Evolutionary conservation across 129 eudicot species (phyloP), one percentile per base, ranked within the genome.

Genomic region (Dittrichia graveolens): DNA sequence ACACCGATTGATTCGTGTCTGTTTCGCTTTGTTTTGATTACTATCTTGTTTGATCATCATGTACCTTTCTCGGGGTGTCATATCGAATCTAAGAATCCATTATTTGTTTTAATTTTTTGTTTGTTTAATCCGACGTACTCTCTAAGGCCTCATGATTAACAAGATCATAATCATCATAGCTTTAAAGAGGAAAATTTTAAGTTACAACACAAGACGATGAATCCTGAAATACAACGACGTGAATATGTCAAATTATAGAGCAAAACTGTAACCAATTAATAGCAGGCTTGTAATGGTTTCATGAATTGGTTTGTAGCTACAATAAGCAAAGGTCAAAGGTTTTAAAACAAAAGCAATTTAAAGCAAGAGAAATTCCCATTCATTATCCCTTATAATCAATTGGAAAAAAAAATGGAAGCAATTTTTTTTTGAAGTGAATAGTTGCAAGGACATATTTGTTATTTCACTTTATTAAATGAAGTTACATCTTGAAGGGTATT

Each of bases 31-130:
- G 3, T 50, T 61, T 14, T 11, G 5, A 7, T 49, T 49, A n/a
- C 65, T 45, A 34, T 70, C 77, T 71, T 78, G 72, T 70, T 43
- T 71, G 18, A 61, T 53, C 77, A 62, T 13, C 69, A 62, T 72
- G 80, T 76, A 67, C 67, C 80, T 56, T 46, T 67, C 31, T 56
- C 31, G 54, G 56, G 16, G 8, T 11, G 52, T 49, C 61, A 61
- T 18, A 53, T 31, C 8, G 19, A 65, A 65, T 65, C 35, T 8
- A 42, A 53, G 49, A 31, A 31, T 55, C 45, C 4, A 75, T 42
- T 14, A 34, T 8, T 52, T 64, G 5, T 60, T 7, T 47, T 34
- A 2, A 0, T 40, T 11, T 53, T 65, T 58, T 65, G 57, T 75
- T 65, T 5, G 4, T 10, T 75, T 42, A n/a, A 24, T 74, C 15